phyloP scores from a whole-genome alignment of 179 eudicot genomes.

The Pouteria campechiana region DNA sequence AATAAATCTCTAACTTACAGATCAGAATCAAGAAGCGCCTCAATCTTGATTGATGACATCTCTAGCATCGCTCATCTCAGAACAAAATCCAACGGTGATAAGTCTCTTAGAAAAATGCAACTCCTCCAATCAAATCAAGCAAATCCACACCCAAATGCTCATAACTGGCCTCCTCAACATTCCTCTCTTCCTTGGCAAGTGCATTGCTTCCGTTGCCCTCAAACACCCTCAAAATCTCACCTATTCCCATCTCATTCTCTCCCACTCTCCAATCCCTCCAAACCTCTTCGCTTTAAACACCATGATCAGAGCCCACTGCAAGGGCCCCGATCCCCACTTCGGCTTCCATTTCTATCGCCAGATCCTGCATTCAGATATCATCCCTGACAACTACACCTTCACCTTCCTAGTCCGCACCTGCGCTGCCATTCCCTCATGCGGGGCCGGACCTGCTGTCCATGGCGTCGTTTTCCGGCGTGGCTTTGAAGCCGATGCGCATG shows the following conservation, averaged over 20 bases:
- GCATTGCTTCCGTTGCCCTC: slow-evolving; percentile 19
- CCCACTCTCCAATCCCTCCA: slow-evolving; percentile 10
- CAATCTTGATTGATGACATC: too few relatives aligned
- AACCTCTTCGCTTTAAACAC: slow-evolving; percentile 17
- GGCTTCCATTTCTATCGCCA: slow-evolving; percentile 14
- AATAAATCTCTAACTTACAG: too few relatives aligned
- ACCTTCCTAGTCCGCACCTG: slow-evolving; percentile 24
- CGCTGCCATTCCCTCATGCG: neutral
- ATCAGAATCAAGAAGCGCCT: too few relatives aligned
- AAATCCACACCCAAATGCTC: slow-evolving; percentile 24
- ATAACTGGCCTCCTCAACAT: slow-evolving; percentile 11
- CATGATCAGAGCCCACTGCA: slow-evolving; percentile 25
- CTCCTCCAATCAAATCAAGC: slow-evolving; percentile 16
- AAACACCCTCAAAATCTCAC: slow-evolving; percentile 15
- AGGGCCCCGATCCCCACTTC: slow-evolving; percentile 10
- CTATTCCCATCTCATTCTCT: slow-evolving; percentile 13
- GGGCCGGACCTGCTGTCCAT: slow-evolving; percentile 12
- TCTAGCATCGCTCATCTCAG: too few relatives aligned
- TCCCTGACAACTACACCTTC: slow-evolving; percentile 25
- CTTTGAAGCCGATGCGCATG: slow-evolving; percentile 18
- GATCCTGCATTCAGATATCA: slow-evolving; percentile 6
- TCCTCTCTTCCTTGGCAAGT: slow-evolving; percentile 14
- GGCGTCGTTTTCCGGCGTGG: slow-evolving; percentile 7
- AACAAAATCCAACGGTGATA: too few relatives aligned
- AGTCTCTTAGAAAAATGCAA: slow-evolving; percentile 10